phyloP scores from a whole-genome alignment of 202 grass and related monocot species.

The Dendrocalamus latiflorus region DNA sequence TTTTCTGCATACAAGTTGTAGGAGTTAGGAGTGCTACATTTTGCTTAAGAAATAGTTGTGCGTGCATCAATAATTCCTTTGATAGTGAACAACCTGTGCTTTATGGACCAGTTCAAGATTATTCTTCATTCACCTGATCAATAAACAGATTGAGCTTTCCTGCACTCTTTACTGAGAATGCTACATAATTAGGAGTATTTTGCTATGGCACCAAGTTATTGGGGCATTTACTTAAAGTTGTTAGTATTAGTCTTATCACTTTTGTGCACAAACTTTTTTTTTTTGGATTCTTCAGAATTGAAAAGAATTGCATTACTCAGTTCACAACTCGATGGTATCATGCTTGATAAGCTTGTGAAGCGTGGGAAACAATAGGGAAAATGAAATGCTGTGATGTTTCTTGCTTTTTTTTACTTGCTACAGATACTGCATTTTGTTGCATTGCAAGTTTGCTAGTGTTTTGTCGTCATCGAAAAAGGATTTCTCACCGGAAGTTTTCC shows the following conservation, averaged over 20 bases:
- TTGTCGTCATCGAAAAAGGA: not conserved
- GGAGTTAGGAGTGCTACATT: not conserved
- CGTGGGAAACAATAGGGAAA: not conserved
- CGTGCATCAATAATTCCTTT: not conserved
- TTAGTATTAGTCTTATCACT: not conserved
- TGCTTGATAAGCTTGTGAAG: not conserved
- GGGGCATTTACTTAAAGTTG: not conserved
- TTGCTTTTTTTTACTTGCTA: not conserved
- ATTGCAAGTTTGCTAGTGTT: not conserved
- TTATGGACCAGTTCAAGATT: constrained; percentile 11
- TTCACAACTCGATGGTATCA: not conserved
- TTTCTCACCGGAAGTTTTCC: constrained; percentile 21
- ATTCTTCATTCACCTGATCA: not conserved
- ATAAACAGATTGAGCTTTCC: not conserved
- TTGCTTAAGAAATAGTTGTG: constrained; percentile 15
- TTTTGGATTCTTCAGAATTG: not conserved
- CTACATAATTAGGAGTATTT: not conserved
- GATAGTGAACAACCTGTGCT: constrained; percentile 10
- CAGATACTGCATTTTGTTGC: not conserved
- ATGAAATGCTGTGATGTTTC: not conserved
- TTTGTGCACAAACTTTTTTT: not conserved
- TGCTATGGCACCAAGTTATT: not conserved
- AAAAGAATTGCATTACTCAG: not conserved
- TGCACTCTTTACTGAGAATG: not conserved
- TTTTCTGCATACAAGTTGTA: not conserved